Conservation (phyloP, 2,329 filamentous ascomycete genomes). For the Madurella mycetomatis region DNA sequence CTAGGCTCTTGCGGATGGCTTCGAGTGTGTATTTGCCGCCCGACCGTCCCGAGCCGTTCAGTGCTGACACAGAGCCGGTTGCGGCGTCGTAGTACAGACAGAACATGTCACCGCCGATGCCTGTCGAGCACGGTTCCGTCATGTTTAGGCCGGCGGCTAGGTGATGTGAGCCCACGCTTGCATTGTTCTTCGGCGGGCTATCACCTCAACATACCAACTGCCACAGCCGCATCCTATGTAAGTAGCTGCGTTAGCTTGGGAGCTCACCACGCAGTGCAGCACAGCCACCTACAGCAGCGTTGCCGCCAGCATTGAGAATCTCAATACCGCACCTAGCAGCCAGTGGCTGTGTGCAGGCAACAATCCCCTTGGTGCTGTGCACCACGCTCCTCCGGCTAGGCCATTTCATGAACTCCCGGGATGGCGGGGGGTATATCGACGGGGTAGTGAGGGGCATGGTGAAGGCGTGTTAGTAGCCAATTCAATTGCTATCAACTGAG, state of each 20-base stretch:
- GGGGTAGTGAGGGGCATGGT: constrained; percentile 46
- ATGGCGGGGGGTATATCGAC: constrained; percentile 44
- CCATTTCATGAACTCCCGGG: constrained; percentile 57
- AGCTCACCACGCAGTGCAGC: background rate
- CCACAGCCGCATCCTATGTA: constrained; percentile 84
- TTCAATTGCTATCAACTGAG: background rate
- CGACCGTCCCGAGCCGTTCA: constrained; percentile 92
- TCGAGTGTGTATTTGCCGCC: constrained; percentile 66
- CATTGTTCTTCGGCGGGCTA: background rate
- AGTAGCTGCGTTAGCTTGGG: constrained; percentile 10
- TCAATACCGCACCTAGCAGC: constrained; percentile 84
- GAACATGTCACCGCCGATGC: constrained; percentile 97
- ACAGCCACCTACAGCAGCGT: constrained; percentile 69
- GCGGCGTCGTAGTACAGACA: constrained; percentile 86
- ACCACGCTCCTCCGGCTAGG: constrained; percentile 84
- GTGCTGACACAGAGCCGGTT: constrained; percentile 72
- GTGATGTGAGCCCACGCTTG: background rate
- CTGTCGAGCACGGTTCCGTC: constrained; percentile 87
- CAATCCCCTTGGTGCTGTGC: constrained; percentile 87
- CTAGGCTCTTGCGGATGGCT: constrained; percentile 64
- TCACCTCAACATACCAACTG: constrained; percentile 60
- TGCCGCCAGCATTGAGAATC: constrained; percentile 81
- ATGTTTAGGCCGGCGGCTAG: constrained; percentile 85
- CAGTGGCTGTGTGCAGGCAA: constrained; percentile 83
- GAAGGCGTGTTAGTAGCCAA: background rate